Evolutionary conservation across 768 basidiomycete species (phyloP), one percentile per base, ranked within the genome.

Genomic region (Leccinum longicurvipes): DNA sequence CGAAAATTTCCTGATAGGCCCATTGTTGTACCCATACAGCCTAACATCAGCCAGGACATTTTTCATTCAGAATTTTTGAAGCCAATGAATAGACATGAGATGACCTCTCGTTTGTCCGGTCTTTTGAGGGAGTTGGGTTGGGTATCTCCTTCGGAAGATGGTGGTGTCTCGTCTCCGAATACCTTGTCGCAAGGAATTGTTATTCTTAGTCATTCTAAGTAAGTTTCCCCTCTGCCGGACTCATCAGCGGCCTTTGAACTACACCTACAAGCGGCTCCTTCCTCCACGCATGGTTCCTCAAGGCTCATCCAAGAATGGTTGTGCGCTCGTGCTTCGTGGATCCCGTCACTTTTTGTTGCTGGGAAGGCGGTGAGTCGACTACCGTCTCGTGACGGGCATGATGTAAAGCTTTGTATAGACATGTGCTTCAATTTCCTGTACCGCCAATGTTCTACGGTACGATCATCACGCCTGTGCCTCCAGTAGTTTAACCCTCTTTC

Each of bases 351-450:
- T 92, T 94, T 71, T 94, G 92, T 70, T 84, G 88, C 6, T 98
- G 93, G 93, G 94, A 97, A 80, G 93, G 93, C 57, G 88, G 89
- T 88, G 63, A 56, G 82, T 77, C 9, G 31, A 42, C 45, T 54
- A 14, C 24, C 32, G 19, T 12, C 19, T 41, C 19, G 4, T 5
- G 4, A n/a, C 11, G 34, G 29, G 24, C 28, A 21, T 53, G 24
- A 36, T 5, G 39, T 21, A 14, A 24, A 15, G 36, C 6, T 53
- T 56, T 52, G 45, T 25, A 21, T 63, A 89, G 92, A 93, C 71
- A 84, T 95, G 25, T 95, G 93, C 69, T 90, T 89, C 74, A 93
- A 93, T 67, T 96, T 96, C 72, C 76, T 94, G 51, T 96, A 95
- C 69, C 78, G 83, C 7, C 77, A 76, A 27, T 85, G 86, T 49